Conservation (phyloP, 306 rosid genomes). For the Prunus kanzakura region DNA sequence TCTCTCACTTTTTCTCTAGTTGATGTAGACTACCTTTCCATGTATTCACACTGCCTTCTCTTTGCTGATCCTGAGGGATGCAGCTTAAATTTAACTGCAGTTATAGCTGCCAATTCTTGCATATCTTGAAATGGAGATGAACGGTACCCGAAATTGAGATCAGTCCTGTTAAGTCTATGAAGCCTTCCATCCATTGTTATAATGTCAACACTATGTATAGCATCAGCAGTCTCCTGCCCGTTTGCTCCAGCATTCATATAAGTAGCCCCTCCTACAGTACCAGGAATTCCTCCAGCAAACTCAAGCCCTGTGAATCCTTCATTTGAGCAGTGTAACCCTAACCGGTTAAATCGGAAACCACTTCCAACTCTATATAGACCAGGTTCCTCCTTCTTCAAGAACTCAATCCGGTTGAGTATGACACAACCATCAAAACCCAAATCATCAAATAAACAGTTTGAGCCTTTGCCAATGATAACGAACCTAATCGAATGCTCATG, state of each 20-base stretch:
- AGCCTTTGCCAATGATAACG: constrained; percentile 31
- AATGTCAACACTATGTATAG: constrained; percentile 19
- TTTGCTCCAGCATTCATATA: constrained; percentile 41
- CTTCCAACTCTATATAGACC: constrained; percentile 33
- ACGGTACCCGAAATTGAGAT: constrained; percentile 29
- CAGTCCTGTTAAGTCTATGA: constrained; percentile 5
- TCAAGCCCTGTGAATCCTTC: constrained; percentile 34
- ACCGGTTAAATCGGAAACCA: constrained; percentile 25
- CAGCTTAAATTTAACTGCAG: constrained; percentile 25
- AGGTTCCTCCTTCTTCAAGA: constrained; percentile 14
- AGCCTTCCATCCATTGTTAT: constrained; percentile 16
- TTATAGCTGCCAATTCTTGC: constrained; percentile 34
- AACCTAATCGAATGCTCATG: constrained; percentile 24
- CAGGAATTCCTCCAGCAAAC: constrained; percentile 37
- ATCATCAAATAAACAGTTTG: constrained; percentile 33
- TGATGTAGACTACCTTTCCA: constrained; percentile 12
- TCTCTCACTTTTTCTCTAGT: not conserved
- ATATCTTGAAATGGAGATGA: constrained; percentile 29
- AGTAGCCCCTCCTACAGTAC: constrained; percentile 33
- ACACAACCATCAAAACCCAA: constrained; percentile 37
- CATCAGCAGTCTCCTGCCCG: constrained; percentile 35
- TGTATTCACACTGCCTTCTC: constrained; percentile 15
- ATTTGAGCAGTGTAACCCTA: constrained; percentile 28
- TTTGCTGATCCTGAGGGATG: constrained; percentile 14
- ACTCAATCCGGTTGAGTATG: constrained; percentile 34